Evolutionary conservation across 257 asterid genomes (phyloP).

Genomic region (Osmanthus fragrans): DNA sequence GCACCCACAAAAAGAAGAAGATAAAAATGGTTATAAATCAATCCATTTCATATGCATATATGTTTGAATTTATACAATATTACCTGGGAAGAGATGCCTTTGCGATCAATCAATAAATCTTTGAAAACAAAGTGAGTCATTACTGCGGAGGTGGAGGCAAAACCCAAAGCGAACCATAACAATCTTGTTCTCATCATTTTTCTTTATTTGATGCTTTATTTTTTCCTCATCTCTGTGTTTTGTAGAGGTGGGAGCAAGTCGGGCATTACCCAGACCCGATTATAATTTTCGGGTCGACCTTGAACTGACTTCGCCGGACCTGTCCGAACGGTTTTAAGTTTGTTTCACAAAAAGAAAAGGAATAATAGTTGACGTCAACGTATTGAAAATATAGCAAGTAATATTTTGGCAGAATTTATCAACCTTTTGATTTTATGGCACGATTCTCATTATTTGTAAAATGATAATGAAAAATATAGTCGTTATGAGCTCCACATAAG

Average conservation of each 20-base stretch:
- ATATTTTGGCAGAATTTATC: too few relatives aligned
- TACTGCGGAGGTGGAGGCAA: slow-evolving; percentile 55
- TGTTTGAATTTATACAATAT: neutral
- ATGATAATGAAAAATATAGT: too few relatives aligned
- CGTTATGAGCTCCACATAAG: too few relatives aligned
- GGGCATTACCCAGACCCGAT: neutral
- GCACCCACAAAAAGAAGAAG: slow-evolving; percentile 9
- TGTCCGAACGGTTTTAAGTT: too few relatives aligned
- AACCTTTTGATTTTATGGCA: too few relatives aligned
- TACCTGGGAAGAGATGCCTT: slow-evolving; percentile 51
- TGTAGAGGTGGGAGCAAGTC: neutral
- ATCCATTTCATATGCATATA: neutral
- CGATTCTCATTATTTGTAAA: too few relatives aligned
- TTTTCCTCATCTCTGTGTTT: neutral
- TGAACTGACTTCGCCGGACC: too few relatives aligned
- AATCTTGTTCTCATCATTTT: slow-evolving; percentile 63
- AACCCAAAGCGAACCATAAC: slow-evolving; percentile 62
- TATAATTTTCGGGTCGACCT: neutral
- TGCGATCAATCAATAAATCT: slow-evolving; percentile 61
- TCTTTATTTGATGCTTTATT: neutral
- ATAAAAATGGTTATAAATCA: neutral
- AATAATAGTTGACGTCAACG: too few relatives aligned
- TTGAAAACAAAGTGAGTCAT: slow-evolving; percentile 54
- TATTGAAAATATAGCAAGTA: too few relatives aligned
- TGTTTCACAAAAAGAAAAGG: too few relatives aligned